Percentiles rank a stretch among this genome's conserved stretches.
Evolutionary conservation across 306 rosid genomes (phyloP).

Genomic region (Vigna unguiculata): DNA sequence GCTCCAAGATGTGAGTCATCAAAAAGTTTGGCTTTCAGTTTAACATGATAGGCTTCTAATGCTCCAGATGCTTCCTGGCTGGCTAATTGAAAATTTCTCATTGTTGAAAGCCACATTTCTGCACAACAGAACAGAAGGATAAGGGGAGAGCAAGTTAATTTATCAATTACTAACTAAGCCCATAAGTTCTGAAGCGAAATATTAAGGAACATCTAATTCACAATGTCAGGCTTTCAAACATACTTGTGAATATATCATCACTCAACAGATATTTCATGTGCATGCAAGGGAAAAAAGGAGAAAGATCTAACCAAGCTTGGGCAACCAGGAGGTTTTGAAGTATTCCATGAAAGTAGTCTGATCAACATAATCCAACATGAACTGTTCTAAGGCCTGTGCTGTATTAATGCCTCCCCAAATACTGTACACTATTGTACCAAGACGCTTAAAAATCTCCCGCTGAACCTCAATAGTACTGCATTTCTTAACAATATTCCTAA

Average conservation of each 20-base stretch:
- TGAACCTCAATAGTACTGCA: conserved; percentile 80
- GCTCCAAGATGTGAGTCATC: conserved; percentile 98
- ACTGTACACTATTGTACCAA: conserved; percentile 72
- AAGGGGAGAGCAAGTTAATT: conserved; percentile 26
- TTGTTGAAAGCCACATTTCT: conserved; percentile 97
- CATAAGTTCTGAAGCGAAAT: conserved; percentile 27
- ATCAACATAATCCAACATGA: conserved; percentile 82
- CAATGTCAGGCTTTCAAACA: conserved; percentile 20
- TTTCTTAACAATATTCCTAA: conserved; percentile 81
- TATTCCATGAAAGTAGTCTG: conserved; percentile 89
- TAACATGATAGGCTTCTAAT: conserved; percentile 87
- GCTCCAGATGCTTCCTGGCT: conserved; percentile 98
- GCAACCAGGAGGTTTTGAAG: conserved; percentile 82
- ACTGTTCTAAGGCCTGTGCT: conserved; percentile 62
- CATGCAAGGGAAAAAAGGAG: conserved; percentile 49
- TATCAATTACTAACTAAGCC: conserved; percentile 15
- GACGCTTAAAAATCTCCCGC: conserved; percentile 83
- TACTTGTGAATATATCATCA: conserved; percentile 25
- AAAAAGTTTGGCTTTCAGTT: conserved; percentile 85
- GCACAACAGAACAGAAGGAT: conserved; percentile 29
- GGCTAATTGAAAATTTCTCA: conserved; percentile 78
- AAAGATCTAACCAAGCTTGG: conserved; percentile 85
- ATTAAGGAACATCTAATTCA: not conserved
- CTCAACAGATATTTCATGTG: conserved; percentile 7
- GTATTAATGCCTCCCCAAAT: conserved; percentile 73